Percentiles rank a stretch among this genome's conserved stretches.
Conservation (phyloP, 2,329 filamentous ascomycete species). For the Exophiala spinifera region DNA sequence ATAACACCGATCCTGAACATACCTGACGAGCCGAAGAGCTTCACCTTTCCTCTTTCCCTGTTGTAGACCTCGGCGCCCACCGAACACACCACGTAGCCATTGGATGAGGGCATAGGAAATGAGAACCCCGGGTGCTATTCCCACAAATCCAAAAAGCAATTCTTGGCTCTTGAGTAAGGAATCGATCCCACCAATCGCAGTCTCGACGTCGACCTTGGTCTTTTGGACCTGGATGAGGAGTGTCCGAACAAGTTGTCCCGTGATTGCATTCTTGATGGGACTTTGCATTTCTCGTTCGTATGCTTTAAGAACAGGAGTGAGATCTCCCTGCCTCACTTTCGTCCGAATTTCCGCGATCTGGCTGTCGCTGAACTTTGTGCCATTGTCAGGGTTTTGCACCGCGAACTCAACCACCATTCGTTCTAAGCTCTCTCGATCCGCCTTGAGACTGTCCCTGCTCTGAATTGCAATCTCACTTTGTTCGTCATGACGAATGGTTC, state of each 20-base stretch:
- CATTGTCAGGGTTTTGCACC: conserved; percentile 66
- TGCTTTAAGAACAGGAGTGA: conserved; percentile 84
- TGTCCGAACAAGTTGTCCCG: conserved; percentile 82
- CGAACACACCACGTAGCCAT: conserved; percentile 69
- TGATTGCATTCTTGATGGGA: conserved; percentile 77
- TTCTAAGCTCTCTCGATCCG: conserved; percentile 87
- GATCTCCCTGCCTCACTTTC: conserved; percentile 84
- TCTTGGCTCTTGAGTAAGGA: conserved; percentile 92
- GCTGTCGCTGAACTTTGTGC: conserved; percentile 58
- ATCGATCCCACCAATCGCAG: conserved; percentile 94
- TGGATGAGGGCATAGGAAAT: conserved; percentile 72
- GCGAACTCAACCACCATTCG: conserved; percentile 98
- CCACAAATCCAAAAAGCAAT: conserved; percentile 91
- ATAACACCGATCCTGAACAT: conserved; percentile 18
- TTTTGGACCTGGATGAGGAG: conserved; percentile 97
- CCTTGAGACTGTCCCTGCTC: conserved; percentile 86
- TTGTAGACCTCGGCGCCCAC: conserved; percentile 65
- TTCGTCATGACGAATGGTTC: conserved; percentile 89
- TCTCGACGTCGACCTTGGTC: conserved; percentile 96
- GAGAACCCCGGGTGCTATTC: conserved; percentile 86
- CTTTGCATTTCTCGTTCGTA: conserved; percentile 85
- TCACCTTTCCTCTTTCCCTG: conserved; percentile 64
- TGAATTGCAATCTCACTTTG: conserved; percentile 94
- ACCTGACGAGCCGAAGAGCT: conserved; percentile 73
- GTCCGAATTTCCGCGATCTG: conserved; percentile 72